A percentile compares a stretch with the other conserved stretches of the same genome.
phyloP scores from a whole-genome alignment of 2,329 filamentous ascomycete genomes.

The Acarospora socialis region DNA sequence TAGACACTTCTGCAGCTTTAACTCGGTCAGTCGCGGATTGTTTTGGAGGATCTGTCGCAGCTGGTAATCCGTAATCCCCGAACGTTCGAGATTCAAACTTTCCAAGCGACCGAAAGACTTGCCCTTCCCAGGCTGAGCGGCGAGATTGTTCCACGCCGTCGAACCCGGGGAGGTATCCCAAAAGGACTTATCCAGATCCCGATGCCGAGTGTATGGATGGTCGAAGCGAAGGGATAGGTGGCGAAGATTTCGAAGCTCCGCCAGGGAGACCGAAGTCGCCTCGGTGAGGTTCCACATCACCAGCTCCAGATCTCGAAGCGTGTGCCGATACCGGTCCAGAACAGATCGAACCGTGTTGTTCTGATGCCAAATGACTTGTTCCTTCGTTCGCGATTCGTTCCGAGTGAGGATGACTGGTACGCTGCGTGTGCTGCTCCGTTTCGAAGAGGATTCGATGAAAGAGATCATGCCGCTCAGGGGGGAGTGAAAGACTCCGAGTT shows the following conservation, averaged over 20 bases:
- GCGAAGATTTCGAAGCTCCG: conserved; percentile 6
- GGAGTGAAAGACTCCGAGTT: conserved; percentile 13
- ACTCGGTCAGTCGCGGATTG: conserved; percentile 8
- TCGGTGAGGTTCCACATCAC: conserved; percentile 11
- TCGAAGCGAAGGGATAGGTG: conserved; percentile 10
- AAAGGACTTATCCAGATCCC: conserved; percentile 1
- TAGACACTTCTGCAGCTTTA: conserved; percentile 12
- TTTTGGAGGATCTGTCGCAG: conserved; percentile 8
- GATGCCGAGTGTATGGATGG: conserved; percentile 10
- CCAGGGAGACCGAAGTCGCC: conserved; percentile 3
- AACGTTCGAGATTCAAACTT: conserved; percentile 10
- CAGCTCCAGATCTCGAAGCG: conserved; percentile 10
- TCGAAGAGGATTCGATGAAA: conserved; percentile 9
- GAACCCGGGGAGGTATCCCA: conserved; percentile 7
- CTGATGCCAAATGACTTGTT: conserved; percentile 8
- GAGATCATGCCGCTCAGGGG: conserved; percentile 10
- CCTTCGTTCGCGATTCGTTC: conserved; percentile 2
- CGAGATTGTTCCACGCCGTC: conserved; percentile 11
- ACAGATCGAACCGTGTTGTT: conserved; percentile 4
- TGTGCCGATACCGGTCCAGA: conserved; percentile 3
- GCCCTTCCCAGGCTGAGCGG: not conserved
- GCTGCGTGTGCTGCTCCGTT: not conserved
- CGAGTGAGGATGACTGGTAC: conserved; percentile 8
- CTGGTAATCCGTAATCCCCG: conserved; percentile 13
- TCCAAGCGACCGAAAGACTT: conserved; percentile 8